These are phyloP conservation scores for Pyrus hybrid DNA, from an alignment of 331 rosid species.

Conservation along the genomic window DNA sequence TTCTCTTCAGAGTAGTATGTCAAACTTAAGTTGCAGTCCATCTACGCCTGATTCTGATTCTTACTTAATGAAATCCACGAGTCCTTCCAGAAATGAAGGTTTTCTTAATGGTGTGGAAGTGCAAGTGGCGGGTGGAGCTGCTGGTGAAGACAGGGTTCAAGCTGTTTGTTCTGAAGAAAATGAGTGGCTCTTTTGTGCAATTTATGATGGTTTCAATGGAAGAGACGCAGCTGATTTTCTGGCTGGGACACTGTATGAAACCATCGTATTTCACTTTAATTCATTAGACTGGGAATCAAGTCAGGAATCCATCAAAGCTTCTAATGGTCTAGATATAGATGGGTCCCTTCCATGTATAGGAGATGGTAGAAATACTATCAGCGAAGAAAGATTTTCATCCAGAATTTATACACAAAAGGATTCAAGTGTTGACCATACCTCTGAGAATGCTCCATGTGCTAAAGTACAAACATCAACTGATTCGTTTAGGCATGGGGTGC, in stretches of 20 bases:
- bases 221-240: conserved; percentile 98
- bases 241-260: conserved; percentile 89
- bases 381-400: conserved; percentile 17
- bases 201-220: conserved; percentile 95
- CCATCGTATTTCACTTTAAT: conserved; percentile 54
- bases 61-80: conserved; percentile 36
- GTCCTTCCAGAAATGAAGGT: conserved; percentile 58
- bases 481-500: conserved; percentile 50
- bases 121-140: conserved; percentile 99
- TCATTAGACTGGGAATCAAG: conserved; percentile 51
- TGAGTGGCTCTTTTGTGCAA: conserved; percentile 96
- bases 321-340: conserved; percentile 21
- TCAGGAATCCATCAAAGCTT: conserved; percentile 26
- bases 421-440: conserved; percentile 14
- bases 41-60: conserved; percentile 70
- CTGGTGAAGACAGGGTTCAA: conserved; percentile 99
- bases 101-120: conserved; percentile 72
- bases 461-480: conserved; percentile 14
- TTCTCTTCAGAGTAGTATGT: conserved; percentile 68
- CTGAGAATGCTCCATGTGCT: conserved; percentile 22
- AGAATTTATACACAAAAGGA: conserved; percentile 1
- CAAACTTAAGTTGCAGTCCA: conserved; percentile 84
- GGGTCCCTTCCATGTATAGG: conserved; percentile 26
- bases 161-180: conserved; percentile 98
- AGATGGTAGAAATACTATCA: conserved; percentile 16